phyloP scores from a whole-genome alignment of 805 yeast species.

The Crinitomyces ghanaensis region DNA sequence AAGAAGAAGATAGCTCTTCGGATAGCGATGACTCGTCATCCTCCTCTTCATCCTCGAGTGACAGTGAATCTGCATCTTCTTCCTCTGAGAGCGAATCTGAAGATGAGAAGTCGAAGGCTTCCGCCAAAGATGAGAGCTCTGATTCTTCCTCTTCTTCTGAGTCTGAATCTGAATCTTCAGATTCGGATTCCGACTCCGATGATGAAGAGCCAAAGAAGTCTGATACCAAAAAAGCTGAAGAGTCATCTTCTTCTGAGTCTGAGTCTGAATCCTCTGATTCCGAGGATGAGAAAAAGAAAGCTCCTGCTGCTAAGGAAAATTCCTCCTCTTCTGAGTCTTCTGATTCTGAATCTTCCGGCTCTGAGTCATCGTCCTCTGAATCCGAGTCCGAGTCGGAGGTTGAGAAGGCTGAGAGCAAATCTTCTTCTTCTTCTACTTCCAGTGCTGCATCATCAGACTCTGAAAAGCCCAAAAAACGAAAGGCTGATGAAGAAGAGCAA shows the following conservation, averaged over 20 bases:
- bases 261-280: slow-evolving; percentile 13
- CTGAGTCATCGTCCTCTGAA: slow-evolving; percentile 18
- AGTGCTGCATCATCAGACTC: slow-evolving; percentile 22
- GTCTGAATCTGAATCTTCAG: slow-evolving; percentile 23
- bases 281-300: slow-evolving; percentile 7
- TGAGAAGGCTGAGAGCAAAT: background rate
- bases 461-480: slow-evolving; percentile 17
- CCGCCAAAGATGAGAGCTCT: slow-evolving; percentile 8
- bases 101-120: slow-evolving; percentile 13
- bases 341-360: slow-evolving; percentile 22
- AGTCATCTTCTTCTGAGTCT: slow-evolving; percentile 21
- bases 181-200: slow-evolving; percentile 17
- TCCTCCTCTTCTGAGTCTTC: slow-evolving; percentile 23
- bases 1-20: too few species aligned
- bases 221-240: slow-evolving; percentile 16
- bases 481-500: slow-evolving; percentile 30
- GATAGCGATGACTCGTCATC: slow-evolving; percentile 9
- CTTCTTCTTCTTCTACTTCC: slow-evolving; percentile 15
- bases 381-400: slow-evolving; percentile 15
- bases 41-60: slow-evolving; percentile 19
- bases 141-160: slow-evolving; percentile 8
- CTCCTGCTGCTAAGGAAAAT: slow-evolving; percentile 13
- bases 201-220: slow-evolving; percentile 21
- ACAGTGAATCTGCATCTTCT: slow-evolving; percentile 8
- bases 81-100: slow-evolving; percentile 12